phyloP scores from a whole-genome alignment of 2,329 filamentous ascomycete species.

The Uncinocarpus reesii region DNA sequence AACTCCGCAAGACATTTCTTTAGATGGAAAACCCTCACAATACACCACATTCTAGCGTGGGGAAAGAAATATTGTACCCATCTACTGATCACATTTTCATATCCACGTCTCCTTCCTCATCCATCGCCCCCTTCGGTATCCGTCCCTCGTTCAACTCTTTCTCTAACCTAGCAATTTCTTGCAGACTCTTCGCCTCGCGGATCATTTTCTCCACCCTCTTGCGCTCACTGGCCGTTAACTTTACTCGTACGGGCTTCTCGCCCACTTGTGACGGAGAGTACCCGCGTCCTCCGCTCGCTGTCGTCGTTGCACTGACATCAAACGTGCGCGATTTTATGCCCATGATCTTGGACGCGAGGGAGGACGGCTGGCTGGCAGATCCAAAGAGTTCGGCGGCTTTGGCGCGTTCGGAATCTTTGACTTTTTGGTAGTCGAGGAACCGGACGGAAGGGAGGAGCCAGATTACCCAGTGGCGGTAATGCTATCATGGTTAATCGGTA shows the following conservation, averaged over 20 bases:
- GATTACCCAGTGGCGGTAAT: constrained; percentile 87
- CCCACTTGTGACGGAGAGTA: constrained; percentile 29
- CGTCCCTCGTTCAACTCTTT: constrained; percentile 84
- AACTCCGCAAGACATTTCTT: neutral
- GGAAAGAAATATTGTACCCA: neutral
- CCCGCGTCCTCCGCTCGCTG: constrained; percentile 30
- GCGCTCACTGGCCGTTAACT: constrained; percentile 80
- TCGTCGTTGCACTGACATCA: constrained; percentile 43
- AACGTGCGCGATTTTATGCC: constrained; percentile 71
- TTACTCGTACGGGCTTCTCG: constrained; percentile 63
- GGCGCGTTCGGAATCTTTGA: constrained; percentile 72
- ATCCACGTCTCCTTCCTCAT: constrained; percentile 25
- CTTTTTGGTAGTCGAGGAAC: constrained; percentile 86
- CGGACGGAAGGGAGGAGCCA: constrained; percentile 76
- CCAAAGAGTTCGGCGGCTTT: constrained; percentile 76
- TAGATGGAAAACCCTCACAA: neutral
- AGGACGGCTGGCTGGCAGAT: constrained; percentile 57
- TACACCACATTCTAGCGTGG: constrained; percentile 5
- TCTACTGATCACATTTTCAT: constrained; percentile 35
- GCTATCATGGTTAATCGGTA: constrained; percentile 39
- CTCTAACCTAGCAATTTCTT: constrained; percentile 82
- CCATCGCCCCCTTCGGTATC: constrained; percentile 56
- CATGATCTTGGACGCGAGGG: constrained; percentile 74
- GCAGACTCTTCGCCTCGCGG: constrained; percentile 73
- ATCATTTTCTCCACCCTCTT: constrained; percentile 78